Evolutionary conservation across 345 rosid species (phyloP), one percentile per base, ranked within the genome.

Genomic region (Camelina neglecta): DNA sequence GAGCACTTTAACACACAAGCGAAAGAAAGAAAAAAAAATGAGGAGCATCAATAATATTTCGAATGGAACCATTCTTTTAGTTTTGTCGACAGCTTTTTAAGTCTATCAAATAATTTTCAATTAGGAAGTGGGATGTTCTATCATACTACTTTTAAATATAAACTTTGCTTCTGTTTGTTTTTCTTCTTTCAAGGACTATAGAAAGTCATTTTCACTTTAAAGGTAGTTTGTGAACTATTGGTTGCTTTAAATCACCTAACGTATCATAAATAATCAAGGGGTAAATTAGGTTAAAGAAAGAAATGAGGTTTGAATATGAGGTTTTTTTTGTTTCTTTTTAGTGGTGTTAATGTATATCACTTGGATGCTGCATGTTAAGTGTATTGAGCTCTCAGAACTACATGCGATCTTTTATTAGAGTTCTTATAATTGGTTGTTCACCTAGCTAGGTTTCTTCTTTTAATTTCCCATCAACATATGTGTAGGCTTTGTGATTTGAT

Each of bases 51-150:
- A 42, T 26, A 75, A 38, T 50, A 69, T 51, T 42, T 60, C 41
- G 51, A 77, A 71, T 24, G 76, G 80, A 56, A 71, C 20, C 44
- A 51, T 53, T 60, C 33, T 60, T 68, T 75, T 50, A 50, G 69
- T 60, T 68, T 50, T 68, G 69, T 75, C 69, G 68, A 69, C 74
- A 20, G 63, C 79, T 75, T 68, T 68, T 10, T 56, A 44, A 42
- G 74, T 44, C 48, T 68, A 31, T 31, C 55, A 24, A 50, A 20
- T 50, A 47, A 49, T 48, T 51, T 68, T 61, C 44, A 33, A 75
- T 68, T 69, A 69, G 29, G 38, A 60, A 41, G 39, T 68, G 56
- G 39, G 41, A 60, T 42, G 63, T 51, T 51, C 63, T 51, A 33
- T 51, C 49, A 66, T 58, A 58, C 73, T 48, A 67, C 60, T 75